phyloP scores from a whole-genome alignment of 2,329 filamentous ascomycete species.

The Massarina eburnea region DNA sequence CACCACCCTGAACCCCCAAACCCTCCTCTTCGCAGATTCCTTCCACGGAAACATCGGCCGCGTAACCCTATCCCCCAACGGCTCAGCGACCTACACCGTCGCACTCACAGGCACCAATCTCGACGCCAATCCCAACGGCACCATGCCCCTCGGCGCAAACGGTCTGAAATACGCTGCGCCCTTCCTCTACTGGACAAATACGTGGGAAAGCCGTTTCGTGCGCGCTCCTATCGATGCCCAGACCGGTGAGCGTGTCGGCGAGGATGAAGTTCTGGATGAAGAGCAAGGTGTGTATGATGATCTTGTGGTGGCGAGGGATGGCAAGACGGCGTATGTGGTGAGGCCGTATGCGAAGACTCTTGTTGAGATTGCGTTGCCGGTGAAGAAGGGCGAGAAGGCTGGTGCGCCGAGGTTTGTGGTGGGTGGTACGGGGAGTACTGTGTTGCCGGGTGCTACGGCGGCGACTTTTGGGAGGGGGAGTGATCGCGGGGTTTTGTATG shows the following conservation, averaged over 20 bases:
- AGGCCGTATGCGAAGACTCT: conserved; percentile 8
- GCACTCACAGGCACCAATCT: no score
- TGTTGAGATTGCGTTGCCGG: conserved; percentile 3
- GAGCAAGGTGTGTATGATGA: conserved; percentile 19
- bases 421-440: conserved; percentile 3
- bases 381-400: conserved; percentile 8
- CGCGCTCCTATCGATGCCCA: conserved; percentile 16
- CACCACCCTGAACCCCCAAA: conserved; percentile 14
- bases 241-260: conserved; percentile 5
- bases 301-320: conserved; percentile 18
- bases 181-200: conserved; percentile 24
- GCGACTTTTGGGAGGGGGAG: conserved; percentile 18
- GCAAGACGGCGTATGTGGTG: conserved; percentile 12
- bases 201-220: conserved; percentile 8
- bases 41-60: neutral
- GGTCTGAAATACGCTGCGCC: conserved; percentile 18
- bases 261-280: conserved; percentile 8
- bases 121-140: no score
- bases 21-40: conserved; percentile 27
- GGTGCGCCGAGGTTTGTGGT: conserved; percentile 13
- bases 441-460: conserved; percentile 17
- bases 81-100: no score
- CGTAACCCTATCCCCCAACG: no score
- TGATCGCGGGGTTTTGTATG: conserved; percentile 21
- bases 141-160: conserved; percentile 16